Evolutionary conservation across 768 basidiomycete species (phyloP), one percentile per base, ranked within the genome.

Genomic region (Pilatotrama ljubarskyi): DNA sequence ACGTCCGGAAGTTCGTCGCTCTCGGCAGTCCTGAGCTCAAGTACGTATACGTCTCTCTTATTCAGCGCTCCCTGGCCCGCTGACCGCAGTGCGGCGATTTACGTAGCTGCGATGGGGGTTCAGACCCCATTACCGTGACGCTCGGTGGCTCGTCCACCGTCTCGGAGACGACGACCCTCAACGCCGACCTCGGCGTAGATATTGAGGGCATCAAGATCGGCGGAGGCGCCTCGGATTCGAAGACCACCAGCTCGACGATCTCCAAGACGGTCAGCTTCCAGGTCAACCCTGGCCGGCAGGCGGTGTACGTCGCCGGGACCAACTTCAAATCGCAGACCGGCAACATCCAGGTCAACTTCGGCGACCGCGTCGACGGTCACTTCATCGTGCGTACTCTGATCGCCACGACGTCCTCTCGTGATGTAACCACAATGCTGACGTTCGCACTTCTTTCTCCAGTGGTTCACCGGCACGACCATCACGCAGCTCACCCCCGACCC

Each of bases 321-420:
- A 24, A 17, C 15, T 29, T 51, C 32, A 43, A n/a, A 36, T 51
- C 58, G 17, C 18, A 59, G 58, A 51, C 42, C 9, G 58, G 50
- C 26, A 42, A 52, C 51, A 35, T 59, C 49, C 58, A 59, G 50
- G 50, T 59, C 42, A 59, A 59, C 50, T 59, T 36, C 36, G 58
- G 32, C 32, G 25, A 32, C 22, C 50, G 50, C 43, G 50, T 51
- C 43, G 32, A n/a, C 14, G 58, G 50, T 5, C 58, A 59, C 58
- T 59, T 51, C 50, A 36, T 51, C 42, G 58, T 59, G 10, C 17
- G 58, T 26, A 9, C n/a, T 41, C 13, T n/a, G 7, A 15, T 6
- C 32, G 4, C 26, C 1, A 6, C 44, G 2, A 6, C 48, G 2
- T 37, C 35, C 10, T 38, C 14, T 13, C 8, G 53, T 25, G 17